Percentiles rank a stretch among this genome's conserved stretches.
phyloP scores from a whole-genome alignment of 2,329 filamentous ascomycete genomes.

The Pestalotiopsis sp. region DNA sequence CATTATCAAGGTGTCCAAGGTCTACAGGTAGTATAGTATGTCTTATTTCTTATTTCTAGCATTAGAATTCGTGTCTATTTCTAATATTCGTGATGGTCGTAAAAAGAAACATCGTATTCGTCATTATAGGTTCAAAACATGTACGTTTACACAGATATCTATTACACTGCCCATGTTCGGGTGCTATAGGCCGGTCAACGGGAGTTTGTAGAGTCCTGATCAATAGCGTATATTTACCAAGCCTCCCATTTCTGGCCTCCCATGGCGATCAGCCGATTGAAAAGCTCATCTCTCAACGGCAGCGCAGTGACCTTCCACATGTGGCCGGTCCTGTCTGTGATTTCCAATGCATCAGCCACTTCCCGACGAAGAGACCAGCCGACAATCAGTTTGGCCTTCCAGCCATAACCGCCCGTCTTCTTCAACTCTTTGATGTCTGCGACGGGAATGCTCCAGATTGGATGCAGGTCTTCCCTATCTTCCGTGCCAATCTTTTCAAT shows the following conservation, averaged over 20 bases:
- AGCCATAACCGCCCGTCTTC: slow-evolving; percentile 80
- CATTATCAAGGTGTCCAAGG: too few relatives aligned
- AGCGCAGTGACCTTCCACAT: slow-evolving; percentile 71
- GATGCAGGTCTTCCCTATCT: slow-evolving; percentile 56
- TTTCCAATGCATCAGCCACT: slow-evolving; percentile 74
- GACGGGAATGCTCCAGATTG: slow-evolving; percentile 71
- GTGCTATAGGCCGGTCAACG: not conserved
- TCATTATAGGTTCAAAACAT: not conserved
- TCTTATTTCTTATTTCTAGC: not conserved
- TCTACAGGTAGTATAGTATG: not conserved
- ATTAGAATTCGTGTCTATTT: not conserved
- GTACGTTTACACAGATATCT: not conserved
- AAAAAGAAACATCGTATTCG: not conserved
- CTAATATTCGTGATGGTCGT: not conserved
- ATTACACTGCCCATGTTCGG: not conserved
- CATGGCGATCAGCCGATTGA: slow-evolving; percentile 77
- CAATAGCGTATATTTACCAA: slow-evolving; percentile 50
- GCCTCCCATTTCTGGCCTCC: slow-evolving; percentile 83
- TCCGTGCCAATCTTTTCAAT: slow-evolving; percentile 62
- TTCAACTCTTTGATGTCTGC: slow-evolving; percentile 73
- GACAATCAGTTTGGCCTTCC: slow-evolving; percentile 83
- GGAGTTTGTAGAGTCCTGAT: not conserved
- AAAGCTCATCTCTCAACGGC: slow-evolving; percentile 73
- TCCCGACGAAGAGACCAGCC: slow-evolving; percentile 77
- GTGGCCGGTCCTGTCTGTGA: slow-evolving; percentile 60